These are phyloP conservation scores for Henckelia pumila DNA, from an alignment of 257 asterid genomes.

Conservation along the genomic window DNA sequence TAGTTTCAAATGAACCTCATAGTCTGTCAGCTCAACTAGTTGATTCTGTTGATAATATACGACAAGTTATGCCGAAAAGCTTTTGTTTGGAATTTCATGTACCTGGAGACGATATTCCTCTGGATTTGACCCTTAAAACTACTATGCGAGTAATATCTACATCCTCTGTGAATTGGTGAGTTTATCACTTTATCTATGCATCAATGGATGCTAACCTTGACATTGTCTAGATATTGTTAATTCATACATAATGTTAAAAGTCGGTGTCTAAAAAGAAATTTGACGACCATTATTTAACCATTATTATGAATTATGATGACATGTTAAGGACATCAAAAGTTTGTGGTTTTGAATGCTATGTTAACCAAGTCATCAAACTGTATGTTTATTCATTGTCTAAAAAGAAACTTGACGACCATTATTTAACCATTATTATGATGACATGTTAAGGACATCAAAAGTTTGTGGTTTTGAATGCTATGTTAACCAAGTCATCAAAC, in stretches of 20 bases:
- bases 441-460: constrained; percentile 7
- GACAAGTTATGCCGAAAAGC: constrained; percentile 30
- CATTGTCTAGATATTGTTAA: constrained; percentile 5
- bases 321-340: constrained; percentile 4
- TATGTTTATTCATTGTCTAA: neutral
- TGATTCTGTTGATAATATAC: constrained; percentile 38
- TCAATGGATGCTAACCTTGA: constrained; percentile 12
- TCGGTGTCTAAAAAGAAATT: too few species aligned
- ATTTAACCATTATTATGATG: neutral
- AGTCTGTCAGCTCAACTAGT: constrained; percentile 37
- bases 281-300: neutral
- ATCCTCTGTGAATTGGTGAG: constrained; percentile 83
- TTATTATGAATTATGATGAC: constrained; percentile 6
- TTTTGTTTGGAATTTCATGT: constrained; percentile 50
- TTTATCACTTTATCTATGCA: constrained; percentile 1
- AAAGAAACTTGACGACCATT: too few species aligned
- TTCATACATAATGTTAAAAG: constrained; percentile 11
- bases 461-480: neutral
- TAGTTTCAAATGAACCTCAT: constrained; percentile 58
- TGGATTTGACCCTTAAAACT: constrained; percentile 88
- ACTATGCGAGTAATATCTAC: constrained; percentile 61
- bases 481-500: neutral
- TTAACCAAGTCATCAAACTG: neutral
- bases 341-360: neutral
- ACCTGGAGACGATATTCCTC: constrained; percentile 61